Evolutionary conservation across 2,329 filamentous ascomycete species (phyloP).

Genomic region (Aspergillus pseudoglaucus): DNA sequence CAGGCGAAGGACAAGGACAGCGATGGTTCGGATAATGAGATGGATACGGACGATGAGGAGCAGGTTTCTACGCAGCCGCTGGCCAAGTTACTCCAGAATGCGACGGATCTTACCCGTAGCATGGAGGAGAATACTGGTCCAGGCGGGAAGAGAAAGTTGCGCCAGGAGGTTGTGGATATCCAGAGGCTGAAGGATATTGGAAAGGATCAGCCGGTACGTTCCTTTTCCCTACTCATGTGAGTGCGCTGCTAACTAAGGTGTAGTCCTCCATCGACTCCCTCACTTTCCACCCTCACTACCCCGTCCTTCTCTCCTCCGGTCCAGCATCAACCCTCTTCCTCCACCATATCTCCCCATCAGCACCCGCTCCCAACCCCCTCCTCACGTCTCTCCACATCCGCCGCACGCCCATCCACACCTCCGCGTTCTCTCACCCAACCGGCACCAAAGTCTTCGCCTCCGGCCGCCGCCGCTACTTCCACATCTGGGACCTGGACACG

Average conservation of each 20-base stretch:
- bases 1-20: conserved; percentile 40
- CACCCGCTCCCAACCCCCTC: conserved; percentile 75
- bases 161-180: conserved; percentile 84
- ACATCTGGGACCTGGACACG: conserved; percentile 81
- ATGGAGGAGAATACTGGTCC: conserved; percentile 41
- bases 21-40: conserved; percentile 40
- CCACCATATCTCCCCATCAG: conserved; percentile 76
- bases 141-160: conserved; percentile 62
- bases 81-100: conserved; percentile 70
- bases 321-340: conserved; percentile 78
- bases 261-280: conserved; percentile 71
- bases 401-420: conserved; percentile 74
- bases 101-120: conserved; percentile 55
- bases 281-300: conserved; percentile 81
- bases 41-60: conserved; percentile 52
- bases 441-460: conserved; percentile 82
- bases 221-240: neutral
- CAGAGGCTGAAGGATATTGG: conserved; percentile 82
- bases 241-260: neutral
- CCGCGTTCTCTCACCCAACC: conserved; percentile 66
- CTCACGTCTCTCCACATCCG: conserved; percentile 85
- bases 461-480: conserved; percentile 83
- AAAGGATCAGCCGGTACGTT: conserved; percentile 60
- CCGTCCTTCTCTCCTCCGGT: conserved; percentile 83
- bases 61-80: conserved; percentile 67